Base-by-base conservation (phyloP, 345 rosid genomes). In the Salix udensis region DNA sequence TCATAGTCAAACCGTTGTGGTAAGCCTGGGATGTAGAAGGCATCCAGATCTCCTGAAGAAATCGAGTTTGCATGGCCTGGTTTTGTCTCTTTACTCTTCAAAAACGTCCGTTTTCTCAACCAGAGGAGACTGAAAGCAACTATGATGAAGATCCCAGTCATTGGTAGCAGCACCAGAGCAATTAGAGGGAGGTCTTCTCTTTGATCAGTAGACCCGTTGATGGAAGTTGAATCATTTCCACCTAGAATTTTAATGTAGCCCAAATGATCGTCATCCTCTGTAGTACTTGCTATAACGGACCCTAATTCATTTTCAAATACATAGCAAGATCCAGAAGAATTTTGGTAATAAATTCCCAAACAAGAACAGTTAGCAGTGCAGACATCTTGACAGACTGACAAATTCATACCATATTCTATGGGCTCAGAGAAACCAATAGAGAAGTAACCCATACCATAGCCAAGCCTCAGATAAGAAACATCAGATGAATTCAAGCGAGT, bases 331-430 rank as follows among this genome's bases (percentile, higher is more conserved):
- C 90, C 87, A 19, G 94, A 88, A 16, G 93, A 88, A 79, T 85
- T 90, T 64, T 83, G 79, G 37, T 80, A 85, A 75, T 92, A 92
- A 72, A 91, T 70, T 40, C 94, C 97, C 46, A 91, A 67, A 80
- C 98, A 94, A 52, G 90, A 90, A 83, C 97, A 94, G 70, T 86
- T 84, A 52, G 69, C 74, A 1, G 74, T 84, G 86, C 98, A 94
- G 1, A 89, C 40, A 70, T 86, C 85, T 68, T 84, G 89, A 81
- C 98, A 94, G 48, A 69, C 76, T 0, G 90, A 84, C 50, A 88
- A 84, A 30, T 80, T 77, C 13, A 88, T 82, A 21, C 84, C 88
- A 36, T 85, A 82, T 23, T 13, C 83, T 46, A 64, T 68, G 70
- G 91, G 94, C 67, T 80, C 78, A 7, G 85, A 86, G 87, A 92